Conservation (phyloP, 2,329 filamentous ascomycete species). For the Sclerotinia minor region DNA sequence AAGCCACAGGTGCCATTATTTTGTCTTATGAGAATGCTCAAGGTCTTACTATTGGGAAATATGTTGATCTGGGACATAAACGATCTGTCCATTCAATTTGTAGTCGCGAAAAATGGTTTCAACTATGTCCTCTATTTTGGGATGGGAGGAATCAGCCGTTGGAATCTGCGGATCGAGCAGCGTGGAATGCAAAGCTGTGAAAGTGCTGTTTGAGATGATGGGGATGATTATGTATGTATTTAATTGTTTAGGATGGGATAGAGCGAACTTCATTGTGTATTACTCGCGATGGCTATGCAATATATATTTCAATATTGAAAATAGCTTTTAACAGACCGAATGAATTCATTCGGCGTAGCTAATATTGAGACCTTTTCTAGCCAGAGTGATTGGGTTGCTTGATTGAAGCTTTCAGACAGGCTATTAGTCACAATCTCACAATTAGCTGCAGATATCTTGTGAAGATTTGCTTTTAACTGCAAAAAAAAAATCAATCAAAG, state of each 20-base stretch:
- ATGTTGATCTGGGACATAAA: conserved; percentile 45
- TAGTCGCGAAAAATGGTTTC: conserved; percentile 46
- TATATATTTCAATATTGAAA: background rate
- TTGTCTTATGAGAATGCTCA: conserved; percentile 46
- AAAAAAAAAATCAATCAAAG: no score
- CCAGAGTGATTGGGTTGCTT: background rate
- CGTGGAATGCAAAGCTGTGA: conserved; percentile 50
- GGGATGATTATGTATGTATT: background rate
- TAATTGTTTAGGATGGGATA: background rate
- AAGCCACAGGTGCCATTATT: conserved; percentile 67
- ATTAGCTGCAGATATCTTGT: no score
- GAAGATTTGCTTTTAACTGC: no score
- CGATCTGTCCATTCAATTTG: conserved; percentile 44
- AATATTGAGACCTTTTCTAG: background rate
- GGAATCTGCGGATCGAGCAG: conserved; percentile 48
- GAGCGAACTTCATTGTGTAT: background rate
- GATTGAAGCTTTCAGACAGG: background rate
- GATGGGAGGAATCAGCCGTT: conserved; percentile 48
- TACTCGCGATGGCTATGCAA: background rate
- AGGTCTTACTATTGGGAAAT: conserved; percentile 42
- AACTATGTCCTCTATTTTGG: conserved; percentile 51
- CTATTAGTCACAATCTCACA: background rate
- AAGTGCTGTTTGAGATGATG: background rate
- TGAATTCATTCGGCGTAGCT: no score
- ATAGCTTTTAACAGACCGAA: background rate